Percentiles rank a stretch among this genome's conserved stretches.
phyloP scores from a whole-genome alignment of 768 basidiomycete species.

The Hygrocybe punicea region DNA sequence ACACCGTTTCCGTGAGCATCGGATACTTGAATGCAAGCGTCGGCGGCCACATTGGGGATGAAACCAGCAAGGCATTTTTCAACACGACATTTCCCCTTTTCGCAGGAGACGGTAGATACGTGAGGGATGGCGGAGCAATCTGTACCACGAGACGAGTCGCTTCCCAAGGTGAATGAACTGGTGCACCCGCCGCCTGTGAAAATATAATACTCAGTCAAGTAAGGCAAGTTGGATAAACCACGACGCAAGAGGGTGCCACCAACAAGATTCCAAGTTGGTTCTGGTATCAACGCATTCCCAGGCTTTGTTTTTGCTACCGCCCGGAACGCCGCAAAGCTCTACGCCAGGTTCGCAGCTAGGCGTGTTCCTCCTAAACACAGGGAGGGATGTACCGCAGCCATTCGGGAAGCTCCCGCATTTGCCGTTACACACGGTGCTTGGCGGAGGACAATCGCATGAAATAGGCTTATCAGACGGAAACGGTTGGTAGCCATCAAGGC shows the following conservation, averaged over 20 bases:
- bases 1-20: not conserved
- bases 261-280: constrained; percentile 3
- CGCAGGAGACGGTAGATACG: not conserved
- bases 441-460: constrained; percentile 1
- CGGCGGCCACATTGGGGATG: not conserved
- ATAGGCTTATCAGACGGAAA: not conserved
- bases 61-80: not conserved
- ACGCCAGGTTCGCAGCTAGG: not conserved
- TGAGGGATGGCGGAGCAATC: constrained; percentile 6
- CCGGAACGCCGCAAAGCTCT: constrained; percentile 1
- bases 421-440: constrained; percentile 1
- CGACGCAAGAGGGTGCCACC: not conserved
- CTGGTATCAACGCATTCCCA: constrained; percentile 8
- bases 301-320: not conserved
- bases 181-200: constrained; percentile 6
- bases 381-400: not conserved
- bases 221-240: not conserved
- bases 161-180: not conserved
- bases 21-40: not conserved
- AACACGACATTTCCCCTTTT: not conserved
- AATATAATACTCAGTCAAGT: not conserved
- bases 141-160: not conserved
- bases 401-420: constrained; percentile 2
- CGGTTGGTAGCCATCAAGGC: constrained; percentile 7
- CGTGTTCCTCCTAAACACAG: not conserved